phyloP scores from a whole-genome alignment of 192 early-diverging fungal species.

The Coemansia sp. region DNA sequence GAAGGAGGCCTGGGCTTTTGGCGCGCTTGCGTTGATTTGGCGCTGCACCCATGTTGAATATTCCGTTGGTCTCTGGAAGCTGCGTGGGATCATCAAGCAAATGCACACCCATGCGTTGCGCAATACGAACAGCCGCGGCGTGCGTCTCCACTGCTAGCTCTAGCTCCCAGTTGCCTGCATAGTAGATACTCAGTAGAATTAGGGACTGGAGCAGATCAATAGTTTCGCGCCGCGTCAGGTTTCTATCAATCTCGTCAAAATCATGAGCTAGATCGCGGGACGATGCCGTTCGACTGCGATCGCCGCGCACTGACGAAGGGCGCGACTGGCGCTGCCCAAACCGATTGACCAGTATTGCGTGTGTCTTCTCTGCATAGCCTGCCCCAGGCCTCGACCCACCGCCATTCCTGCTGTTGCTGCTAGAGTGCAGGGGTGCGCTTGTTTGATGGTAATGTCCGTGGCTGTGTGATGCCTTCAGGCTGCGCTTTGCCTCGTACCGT shows the following conservation, averaged over 20 bases:
- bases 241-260: constrained; percentile 11
- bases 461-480: not conserved
- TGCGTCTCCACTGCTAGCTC: constrained; percentile 44
- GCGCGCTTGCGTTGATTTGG: constrained; percentile 37
- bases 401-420: constrained; percentile 1
- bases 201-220: constrained; percentile 48
- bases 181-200: constrained; percentile 43
- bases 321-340: constrained; percentile 30
- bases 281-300: constrained; percentile 22
- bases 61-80: constrained; percentile 35
- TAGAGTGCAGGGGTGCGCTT: not conserved
- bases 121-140: constrained; percentile 39
- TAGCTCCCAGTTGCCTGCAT: constrained; percentile 38
- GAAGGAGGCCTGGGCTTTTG: constrained; percentile 10
- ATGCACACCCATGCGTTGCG: constrained; percentile 45
- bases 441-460: not conserved
- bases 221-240: constrained; percentile 28
- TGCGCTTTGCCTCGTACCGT: constrained; percentile 33
- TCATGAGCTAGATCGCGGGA: constrained; percentile 15
- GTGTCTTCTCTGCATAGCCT: constrained; percentile 46
- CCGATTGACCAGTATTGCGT: constrained; percentile 39
- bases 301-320: constrained; percentile 19
- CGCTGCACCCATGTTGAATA: constrained; percentile 31
- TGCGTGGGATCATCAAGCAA: constrained; percentile 38
- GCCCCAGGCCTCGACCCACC: constrained; percentile 22